phyloP scores from a whole-genome alignment of 139 green algal species.

The Auxenochlorella pyrenoidosa region DNA sequence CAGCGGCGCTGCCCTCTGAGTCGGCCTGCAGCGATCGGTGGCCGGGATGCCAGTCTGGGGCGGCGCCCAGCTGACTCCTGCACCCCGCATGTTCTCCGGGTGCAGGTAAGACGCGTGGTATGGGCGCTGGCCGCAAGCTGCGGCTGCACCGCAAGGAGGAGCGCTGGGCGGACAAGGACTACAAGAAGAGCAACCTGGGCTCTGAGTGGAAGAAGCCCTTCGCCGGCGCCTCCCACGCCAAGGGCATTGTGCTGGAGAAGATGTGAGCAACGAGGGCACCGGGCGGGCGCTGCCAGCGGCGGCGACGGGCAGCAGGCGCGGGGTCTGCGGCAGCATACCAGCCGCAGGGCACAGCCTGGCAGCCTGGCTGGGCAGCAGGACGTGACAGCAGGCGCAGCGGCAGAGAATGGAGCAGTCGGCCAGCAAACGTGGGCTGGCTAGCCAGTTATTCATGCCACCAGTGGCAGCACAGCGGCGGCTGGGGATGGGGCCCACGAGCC shows the following conservation, averaged over 20 bases:
- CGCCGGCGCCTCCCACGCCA: conserved; percentile 97
- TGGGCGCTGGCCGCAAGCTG: conserved; percentile 99
- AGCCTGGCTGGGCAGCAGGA: background rate
- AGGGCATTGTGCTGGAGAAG: conserved; percentile 99
- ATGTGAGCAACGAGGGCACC: conserved; percentile 73
- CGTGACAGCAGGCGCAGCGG: background rate
- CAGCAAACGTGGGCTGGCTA: too few species aligned
- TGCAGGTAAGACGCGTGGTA: conserved; percentile 97
- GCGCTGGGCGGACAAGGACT: conserved; percentile 99
- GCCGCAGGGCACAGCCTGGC: background rate
- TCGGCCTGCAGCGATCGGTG: background rate
- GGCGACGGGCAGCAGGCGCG: background rate
- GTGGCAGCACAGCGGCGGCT: too few species aligned
- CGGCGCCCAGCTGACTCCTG: background rate
- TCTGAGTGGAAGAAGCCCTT: conserved; percentile 99
- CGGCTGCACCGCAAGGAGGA: conserved; percentile 90
- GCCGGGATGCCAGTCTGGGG: background rate
- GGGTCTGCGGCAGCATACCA: background rate
- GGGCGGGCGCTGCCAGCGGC: background rate
- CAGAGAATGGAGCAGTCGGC: background rate
- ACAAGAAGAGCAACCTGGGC: conserved; percentile 98
- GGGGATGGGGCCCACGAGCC: too few species aligned
- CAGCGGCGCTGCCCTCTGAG: background rate
- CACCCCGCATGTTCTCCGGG: background rate
- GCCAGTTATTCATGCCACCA: too few species aligned